phyloP scores from a whole-genome alignment of 768 basidiomycete genomes.

The Mycena galericulata region DNA sequence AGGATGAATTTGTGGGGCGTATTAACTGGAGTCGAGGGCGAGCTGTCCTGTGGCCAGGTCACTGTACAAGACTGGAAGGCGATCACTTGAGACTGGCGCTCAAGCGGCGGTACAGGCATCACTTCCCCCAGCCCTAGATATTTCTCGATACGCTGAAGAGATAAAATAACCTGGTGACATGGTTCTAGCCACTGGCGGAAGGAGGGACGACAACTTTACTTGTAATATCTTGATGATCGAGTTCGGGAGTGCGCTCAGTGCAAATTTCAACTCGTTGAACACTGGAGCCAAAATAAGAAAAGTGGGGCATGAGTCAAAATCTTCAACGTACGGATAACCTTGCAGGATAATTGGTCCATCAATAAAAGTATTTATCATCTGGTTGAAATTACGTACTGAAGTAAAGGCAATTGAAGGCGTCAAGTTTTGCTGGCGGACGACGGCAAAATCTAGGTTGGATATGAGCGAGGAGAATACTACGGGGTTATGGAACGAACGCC shows the following conservation, averaged over 20 bases:
- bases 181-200: no score
- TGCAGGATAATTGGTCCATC: no score
- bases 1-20: constrained; percentile 67
- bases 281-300: constrained; percentile 66
- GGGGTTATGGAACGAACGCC: no score
- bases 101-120: constrained; percentile 53
- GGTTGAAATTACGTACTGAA: constrained; percentile 60
- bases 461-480: no score
- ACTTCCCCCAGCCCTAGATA: no score
- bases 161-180: no score
- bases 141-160: no score
- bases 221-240: constrained; percentile 86
- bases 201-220: no score
- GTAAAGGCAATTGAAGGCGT: constrained; percentile 91
- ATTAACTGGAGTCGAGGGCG: constrained; percentile 59
- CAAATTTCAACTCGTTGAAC: constrained; percentile 89
- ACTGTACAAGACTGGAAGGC: constrained; percentile 70
- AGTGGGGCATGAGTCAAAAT: no score
- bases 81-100: constrained; percentile 56
- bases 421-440: constrained; percentile 73
- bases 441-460: no score
- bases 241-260: constrained; percentile 87
- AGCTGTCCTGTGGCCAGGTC: constrained; percentile 62
- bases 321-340: no score
- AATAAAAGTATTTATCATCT: constrained; percentile 31